Conservation (phyloP, 352 stramenopile genomes). For the Pseudoperonospora humuli region DNA sequence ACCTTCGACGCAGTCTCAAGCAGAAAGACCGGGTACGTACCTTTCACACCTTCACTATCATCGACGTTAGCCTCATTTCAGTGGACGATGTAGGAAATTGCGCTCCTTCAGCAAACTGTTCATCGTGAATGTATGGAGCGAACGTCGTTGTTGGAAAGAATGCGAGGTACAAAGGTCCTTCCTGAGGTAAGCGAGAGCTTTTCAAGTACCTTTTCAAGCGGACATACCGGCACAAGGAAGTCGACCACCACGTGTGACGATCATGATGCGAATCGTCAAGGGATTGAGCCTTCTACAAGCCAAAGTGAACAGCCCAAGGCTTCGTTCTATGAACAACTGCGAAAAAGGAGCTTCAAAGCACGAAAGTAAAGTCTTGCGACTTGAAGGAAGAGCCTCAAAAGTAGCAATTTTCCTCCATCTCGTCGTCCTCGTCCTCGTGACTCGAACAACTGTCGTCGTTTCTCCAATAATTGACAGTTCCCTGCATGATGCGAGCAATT, state of each 20-base stretch:
- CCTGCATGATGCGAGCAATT: constrained; percentile 77
- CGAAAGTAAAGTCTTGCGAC: constrained; percentile 18
- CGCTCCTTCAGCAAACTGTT: constrained; percentile 68
- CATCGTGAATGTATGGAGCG: constrained; percentile 77
- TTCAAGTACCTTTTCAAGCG: too few relatives aligned
- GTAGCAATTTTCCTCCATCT: constrained; percentile 34
- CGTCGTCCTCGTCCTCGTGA: constrained; percentile 17
- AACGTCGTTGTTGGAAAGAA: constrained; percentile 66
- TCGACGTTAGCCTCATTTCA: too few relatives aligned
- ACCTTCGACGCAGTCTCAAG: constrained; percentile 29
- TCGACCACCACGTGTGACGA: constrained; percentile 7
- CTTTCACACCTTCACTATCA: neutral
- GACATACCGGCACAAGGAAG: too few relatives aligned
- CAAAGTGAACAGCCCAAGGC: constrained; percentile 25
- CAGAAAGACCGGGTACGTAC: constrained; percentile 46
- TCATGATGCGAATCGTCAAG: constrained; percentile 22
- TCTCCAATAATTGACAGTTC: constrained; percentile 53
- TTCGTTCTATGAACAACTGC: constrained; percentile 76
- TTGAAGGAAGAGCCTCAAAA: constrained; percentile 7
- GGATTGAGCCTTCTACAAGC: neutral
- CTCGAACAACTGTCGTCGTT: constrained; percentile 27
- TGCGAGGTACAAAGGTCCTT: constrained; percentile 58
- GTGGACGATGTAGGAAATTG: constrained; percentile 80
- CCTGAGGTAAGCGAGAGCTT: constrained; percentile 52
- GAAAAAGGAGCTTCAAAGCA: constrained; percentile 41